Evolutionary conservation across 176 grass and related monocot species (phyloP).

Genomic region (Paspalum vaginatum): DNA sequence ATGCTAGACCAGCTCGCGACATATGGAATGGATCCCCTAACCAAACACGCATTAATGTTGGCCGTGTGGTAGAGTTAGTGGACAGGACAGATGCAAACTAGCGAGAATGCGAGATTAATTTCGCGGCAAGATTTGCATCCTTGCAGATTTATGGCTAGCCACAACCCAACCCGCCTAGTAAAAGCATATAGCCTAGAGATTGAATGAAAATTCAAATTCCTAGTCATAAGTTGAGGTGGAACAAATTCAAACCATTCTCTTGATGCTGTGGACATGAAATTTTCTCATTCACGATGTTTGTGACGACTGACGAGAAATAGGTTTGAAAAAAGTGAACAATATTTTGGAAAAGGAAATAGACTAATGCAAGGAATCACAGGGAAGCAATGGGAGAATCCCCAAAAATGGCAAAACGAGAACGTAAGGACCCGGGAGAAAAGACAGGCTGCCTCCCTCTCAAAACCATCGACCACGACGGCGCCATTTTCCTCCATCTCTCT

Average conservation of each 20-base stretch:
- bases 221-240: not conserved
- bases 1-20: no score
- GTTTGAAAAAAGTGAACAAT: not conserved
- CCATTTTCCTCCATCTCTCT: conserved; percentile 54
- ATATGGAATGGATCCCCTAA: no score
- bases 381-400: not conserved
- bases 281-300: not conserved
- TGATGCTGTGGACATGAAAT: not conserved
- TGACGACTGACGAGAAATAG: not conserved
- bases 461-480: conserved; percentile 24
- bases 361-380: not conserved
- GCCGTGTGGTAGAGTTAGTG: no score
- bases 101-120: no score
- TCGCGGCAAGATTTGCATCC: no score
- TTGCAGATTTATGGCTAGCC: no score
- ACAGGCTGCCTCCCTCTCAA: conserved; percentile 22
- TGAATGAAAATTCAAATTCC: not conserved
- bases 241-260: not conserved
- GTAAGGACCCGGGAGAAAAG: conserved; percentile 27
- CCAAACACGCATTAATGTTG: no score
- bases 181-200: no score
- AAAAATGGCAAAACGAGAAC: conserved; percentile 28
- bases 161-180: no score
- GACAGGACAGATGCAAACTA: no score
- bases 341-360: not conserved